These are phyloP conservation scores for Raphanus raphanistrum DNA, from an alignment of 345 rosid species.

Conservation along the genomic window DNA sequence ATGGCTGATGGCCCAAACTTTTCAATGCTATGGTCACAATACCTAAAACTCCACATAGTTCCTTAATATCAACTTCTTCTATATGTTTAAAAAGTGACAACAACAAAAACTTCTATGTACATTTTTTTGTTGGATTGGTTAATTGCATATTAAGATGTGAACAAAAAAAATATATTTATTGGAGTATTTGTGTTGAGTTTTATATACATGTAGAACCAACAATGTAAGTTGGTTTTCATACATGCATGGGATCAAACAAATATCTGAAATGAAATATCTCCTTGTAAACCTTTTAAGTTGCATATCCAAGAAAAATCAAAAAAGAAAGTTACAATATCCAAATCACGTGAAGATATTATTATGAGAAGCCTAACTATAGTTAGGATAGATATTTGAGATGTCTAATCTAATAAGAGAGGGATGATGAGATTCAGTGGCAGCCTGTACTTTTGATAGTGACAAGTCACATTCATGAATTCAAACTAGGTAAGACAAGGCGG, in stretches of 20 bases:
- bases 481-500: slow-evolving; percentile 16
- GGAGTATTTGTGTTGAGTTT: not conserved
- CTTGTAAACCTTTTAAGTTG: slow-evolving; percentile 19
- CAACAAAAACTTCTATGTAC: not conserved
- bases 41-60: slow-evolving; percentile 1
- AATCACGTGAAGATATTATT: slow-evolving; percentile 18
- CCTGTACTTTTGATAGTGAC: slow-evolving; percentile 38
- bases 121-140: not conserved
- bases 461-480: slow-evolving; percentile 37
- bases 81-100: not conserved
- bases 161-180: not conserved
- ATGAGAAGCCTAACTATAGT: slow-evolving; percentile 17
- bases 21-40: not conserved
- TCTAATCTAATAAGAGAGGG: slow-evolving; percentile 15
- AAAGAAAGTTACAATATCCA: slow-evolving; percentile 17
- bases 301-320: slow-evolving; percentile 15
- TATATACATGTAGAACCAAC: not conserved
- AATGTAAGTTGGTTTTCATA: not conserved
- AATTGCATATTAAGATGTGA: not conserved
- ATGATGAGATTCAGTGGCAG: slow-evolving; percentile 20
- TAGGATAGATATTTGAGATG: slow-evolving; percentile 21
- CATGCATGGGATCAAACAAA: slow-evolving; percentile 30
- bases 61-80: not conserved
- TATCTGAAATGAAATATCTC: slow-evolving; percentile 32
- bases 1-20: slow-evolving; percentile 31